Base-by-base conservation (phyloP, 257 asterid species). In the Primulina huaijiensis region DNA sequence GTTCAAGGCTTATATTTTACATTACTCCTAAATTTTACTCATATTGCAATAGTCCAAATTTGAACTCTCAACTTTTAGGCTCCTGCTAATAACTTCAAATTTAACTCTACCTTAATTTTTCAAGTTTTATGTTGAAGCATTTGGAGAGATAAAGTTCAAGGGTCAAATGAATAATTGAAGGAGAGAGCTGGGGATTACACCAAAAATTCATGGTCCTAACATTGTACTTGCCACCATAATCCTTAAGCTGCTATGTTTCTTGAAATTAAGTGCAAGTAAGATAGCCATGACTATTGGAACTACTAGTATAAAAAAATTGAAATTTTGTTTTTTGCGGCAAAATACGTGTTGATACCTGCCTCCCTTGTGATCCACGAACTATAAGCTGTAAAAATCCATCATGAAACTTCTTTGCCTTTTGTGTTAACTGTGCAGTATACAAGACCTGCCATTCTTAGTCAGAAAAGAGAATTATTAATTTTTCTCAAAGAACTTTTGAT, bases 371-470 rank as follows among this genome's bases (percentile, higher is more conserved):
- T 73, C 96, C 96, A 79, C 82, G 74, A 67, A 72, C 75, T 67
- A 78, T 75, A 76, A 92, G 94, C 72, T 77, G 84, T 75, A 90
- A 76, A 76, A 81, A 78, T 25, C 96, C 97, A 76, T 92, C 98
- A 74, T 84, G 96, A 68, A 80, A 90, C 75, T 83, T 92, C 86
- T 92, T 90, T 33, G 86, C 87, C 83, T 90, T 90, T 77, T 90
- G 95, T 79, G 90, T 84, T 72, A 90, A 37, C 62, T 92, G 95
- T 63, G 89, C 79, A n/a, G 98, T 90, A 85, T 90, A 90, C 82
- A 90, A 72, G 76, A 85, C 96, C 90, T 84, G 87, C 97, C 98
- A 92, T 76, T 90, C 97, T 88, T 63, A 14, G 57, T 65, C 60
- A 35, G 25, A 67, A 71, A 79, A 69, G 8, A 61, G 70, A 63